Evolutionary conservation across 164 flowering plant species (phyloP).

Genomic region (Dillenia turbinata): DNA sequence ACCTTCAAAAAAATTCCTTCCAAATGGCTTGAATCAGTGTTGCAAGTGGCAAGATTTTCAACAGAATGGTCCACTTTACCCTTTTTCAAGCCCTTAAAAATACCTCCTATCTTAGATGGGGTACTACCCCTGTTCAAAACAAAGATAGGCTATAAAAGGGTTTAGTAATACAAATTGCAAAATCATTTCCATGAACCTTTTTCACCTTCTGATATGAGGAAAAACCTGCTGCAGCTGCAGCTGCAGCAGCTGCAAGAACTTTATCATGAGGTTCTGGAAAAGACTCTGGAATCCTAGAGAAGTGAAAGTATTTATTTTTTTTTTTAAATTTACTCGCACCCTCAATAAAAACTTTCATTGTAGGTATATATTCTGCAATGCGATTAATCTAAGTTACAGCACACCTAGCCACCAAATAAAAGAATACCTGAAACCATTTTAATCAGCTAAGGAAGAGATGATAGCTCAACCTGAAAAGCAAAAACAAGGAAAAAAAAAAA

Average conservation of each 20-base stretch:
- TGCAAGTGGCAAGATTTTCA: conserved; percentile 14
- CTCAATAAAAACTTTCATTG: neutral
- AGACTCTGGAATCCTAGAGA: conserved; percentile 57
- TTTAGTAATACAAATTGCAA: too few relatives aligned
- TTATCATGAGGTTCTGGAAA: conserved; percentile 83
- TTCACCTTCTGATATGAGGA: conserved; percentile 53
- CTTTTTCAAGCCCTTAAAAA: conserved; percentile 54
- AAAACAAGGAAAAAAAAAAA: neutral
- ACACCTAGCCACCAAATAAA: conserved; percentile 1
- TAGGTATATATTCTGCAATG: neutral
- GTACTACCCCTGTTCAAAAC: conserved; percentile 30
- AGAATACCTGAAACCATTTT: conserved; percentile 56
- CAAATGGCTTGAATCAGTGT: conserved; percentile 26
- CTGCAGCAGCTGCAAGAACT: conserved; percentile 90
- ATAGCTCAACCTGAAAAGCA: conserved; percentile 59
- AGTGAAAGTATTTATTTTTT: conserved; percentile 6
- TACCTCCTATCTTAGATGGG: conserved; percentile 49
- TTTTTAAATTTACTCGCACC: neutral
- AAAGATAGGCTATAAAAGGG: neutral
- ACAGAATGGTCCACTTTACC: conserved; percentile 27
- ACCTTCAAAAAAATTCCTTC: conserved; percentile 54
- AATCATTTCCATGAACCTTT: conserved; percentile 42
- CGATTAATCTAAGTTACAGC: too few relatives aligned
- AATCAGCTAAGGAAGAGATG: conserved; percentile 50
- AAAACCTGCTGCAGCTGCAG: conserved; percentile 49